These are phyloP conservation scores for Xylaria sp. DNA, from an alignment of 2,329 filamentous ascomycete species.

Conservation along the genomic window DNA sequence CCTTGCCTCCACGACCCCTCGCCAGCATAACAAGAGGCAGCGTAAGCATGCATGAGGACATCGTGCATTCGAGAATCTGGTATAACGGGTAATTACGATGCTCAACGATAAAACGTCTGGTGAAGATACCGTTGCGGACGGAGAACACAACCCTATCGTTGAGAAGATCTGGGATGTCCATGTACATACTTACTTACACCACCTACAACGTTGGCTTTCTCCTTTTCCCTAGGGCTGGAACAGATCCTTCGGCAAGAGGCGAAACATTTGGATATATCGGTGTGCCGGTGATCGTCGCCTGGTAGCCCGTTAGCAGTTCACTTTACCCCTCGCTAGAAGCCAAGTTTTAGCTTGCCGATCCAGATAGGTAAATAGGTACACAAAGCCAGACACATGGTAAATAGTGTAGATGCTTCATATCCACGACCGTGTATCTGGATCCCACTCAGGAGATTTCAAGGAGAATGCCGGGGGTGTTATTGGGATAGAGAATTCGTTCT, in stretches of 20 bases:
- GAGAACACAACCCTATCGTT: neutral
- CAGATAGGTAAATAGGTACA: neutral
- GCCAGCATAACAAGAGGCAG: conserved; percentile 24
- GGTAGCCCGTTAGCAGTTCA: neutral
- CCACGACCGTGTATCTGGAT: neutral
- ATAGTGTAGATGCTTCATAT: neutral
- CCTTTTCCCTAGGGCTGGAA: neutral
- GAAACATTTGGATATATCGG: conserved; percentile 17
- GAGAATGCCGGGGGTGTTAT: neutral
- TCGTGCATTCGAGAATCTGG: conserved; percentile 35
- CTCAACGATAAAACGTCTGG: neutral
- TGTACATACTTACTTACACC: neutral
- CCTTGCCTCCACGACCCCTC: conserved; percentile 36
- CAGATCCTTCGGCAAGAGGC: conserved; percentile 9
- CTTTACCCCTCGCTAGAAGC: neutral
- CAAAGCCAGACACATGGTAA: neutral
- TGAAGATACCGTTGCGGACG: too few relatives aligned
- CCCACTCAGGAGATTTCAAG: neutral
- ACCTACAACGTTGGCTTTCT: too few relatives aligned
- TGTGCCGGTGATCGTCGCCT: conserved; percentile 6
- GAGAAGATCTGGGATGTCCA: conserved; percentile 5
- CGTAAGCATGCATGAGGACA: conserved; percentile 25
- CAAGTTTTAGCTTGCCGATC: neutral
- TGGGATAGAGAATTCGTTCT: neutral
- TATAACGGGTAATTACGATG: neutral